Conservation (phyloP, 176 grass and related monocot species). For the Lolium rigidum region DNA sequence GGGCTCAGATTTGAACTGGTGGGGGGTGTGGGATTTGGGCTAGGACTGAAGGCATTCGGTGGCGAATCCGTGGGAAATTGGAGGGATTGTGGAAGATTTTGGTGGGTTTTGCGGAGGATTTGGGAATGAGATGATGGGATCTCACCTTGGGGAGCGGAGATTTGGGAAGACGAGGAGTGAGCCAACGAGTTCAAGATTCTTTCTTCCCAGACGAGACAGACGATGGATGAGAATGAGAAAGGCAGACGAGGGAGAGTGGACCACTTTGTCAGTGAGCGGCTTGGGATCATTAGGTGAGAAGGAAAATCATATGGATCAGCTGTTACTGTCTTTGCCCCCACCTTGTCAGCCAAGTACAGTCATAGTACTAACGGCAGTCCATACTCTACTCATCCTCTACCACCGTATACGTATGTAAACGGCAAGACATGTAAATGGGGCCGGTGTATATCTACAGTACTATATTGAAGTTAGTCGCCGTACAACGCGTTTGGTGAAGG, state of each 20-base stretch:
- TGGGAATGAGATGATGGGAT: conserved; percentile 48
- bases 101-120: no score
- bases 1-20: conserved; percentile 53
- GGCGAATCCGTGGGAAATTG: conserved; percentile 33
- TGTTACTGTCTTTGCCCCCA: no score
- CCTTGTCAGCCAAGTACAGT: no score
- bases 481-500: no score
- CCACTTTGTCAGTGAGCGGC: background rate
- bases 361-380: no score
- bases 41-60: conserved; percentile 21
- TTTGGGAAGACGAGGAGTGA: conserved; percentile 23
- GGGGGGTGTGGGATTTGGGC: conserved; percentile 24
- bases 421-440: no score
- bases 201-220: conserved; percentile 5
- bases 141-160: conserved; percentile 39
- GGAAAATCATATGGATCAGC: background rate
- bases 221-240: conserved; percentile 49
- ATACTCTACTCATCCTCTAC: no score
- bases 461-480: no score
- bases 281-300: background rate
- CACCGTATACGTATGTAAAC: background rate
- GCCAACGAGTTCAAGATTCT: conserved; percentile 46
- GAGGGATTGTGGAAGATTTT: conserved; percentile 36
- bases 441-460: no score
- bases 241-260: background rate